Percentiles rank a stretch among this genome's conserved stretches.
phyloP scores from a whole-genome alignment of 768 basidiomycete species.

The Boletus coccyginus region DNA sequence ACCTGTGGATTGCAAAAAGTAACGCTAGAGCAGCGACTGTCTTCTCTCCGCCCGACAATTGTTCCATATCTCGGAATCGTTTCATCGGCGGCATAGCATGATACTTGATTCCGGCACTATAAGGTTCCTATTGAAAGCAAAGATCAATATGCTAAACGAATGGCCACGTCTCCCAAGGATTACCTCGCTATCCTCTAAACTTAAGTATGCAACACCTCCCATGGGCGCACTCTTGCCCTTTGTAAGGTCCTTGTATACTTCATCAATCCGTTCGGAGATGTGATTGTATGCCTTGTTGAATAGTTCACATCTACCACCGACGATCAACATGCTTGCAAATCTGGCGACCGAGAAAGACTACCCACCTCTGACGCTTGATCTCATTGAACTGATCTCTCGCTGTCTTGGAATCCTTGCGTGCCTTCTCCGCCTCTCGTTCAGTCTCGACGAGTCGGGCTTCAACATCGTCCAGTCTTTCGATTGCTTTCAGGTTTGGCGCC shows the following conservation, averaged over 20 bases:
- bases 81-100: conserved; percentile 99
- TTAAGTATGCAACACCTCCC: conserved; percentile 96
- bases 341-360: neutral
- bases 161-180: conserved; percentile 29
- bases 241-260: conserved; percentile 96
- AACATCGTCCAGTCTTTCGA: conserved; percentile 84
- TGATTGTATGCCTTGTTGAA: conserved; percentile 97
- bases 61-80: conserved; percentile 98
- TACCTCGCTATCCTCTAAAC: conserved; percentile 94
- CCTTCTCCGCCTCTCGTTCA: conserved; percentile 89
- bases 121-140: conserved; percentile 62
- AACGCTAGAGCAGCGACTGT: conserved; percentile 97
- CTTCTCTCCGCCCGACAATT: conserved; percentile 97
- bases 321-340: neutral
- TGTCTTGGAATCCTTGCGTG: conserved; percentile 81
- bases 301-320: conserved; percentile 54
- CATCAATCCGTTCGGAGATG: conserved; percentile 91
- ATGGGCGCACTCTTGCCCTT: conserved; percentile 91
- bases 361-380: conserved; percentile 76
- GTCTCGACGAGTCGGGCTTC: conserved; percentile 83
- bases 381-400: conserved; percentile 94
- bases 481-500: conserved; percentile 96
- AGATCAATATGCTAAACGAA: neutral
- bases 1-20: conserved; percentile 96
- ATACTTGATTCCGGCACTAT: conserved; percentile 89